A percentile compares a stretch with the other conserved stretches of the same genome.
Conservation (phyloP, 2,329 filamentous ascomycete species). For the Madurella fahalii region DNA sequence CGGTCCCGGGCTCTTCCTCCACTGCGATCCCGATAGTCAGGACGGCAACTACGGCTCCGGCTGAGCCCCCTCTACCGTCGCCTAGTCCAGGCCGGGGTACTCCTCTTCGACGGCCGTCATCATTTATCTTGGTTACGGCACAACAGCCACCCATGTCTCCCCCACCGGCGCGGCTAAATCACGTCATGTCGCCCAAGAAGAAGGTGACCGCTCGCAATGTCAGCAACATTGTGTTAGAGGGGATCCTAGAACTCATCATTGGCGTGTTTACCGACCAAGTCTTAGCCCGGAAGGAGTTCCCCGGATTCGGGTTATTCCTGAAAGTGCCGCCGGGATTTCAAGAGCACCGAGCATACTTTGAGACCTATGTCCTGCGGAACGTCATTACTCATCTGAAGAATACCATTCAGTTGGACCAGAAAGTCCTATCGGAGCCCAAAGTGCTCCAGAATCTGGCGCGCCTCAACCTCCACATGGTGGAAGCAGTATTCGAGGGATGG, state of each 20-base stretch:
- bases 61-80: constrained; percentile 44
- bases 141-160: constrained; percentile 56
- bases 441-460: constrained; percentile 83
- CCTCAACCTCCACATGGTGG: constrained; percentile 74
- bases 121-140: constrained; percentile 82
- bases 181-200: constrained; percentile 57
- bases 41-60: constrained; percentile 58
- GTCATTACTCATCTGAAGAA: constrained; percentile 68
- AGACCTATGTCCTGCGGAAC: constrained; percentile 79
- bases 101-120: constrained; percentile 74
- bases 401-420: constrained; percentile 66
- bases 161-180: constrained; percentile 59
- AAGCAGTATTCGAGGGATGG: constrained; percentile 94
- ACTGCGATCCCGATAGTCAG: constrained; percentile 65
- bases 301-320: constrained; percentile 77
- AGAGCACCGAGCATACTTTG: constrained; percentile 92
- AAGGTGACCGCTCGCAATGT: constrained; percentile 48
- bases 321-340: constrained; percentile 90
- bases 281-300: constrained; percentile 82
- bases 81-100: constrained; percentile 47
- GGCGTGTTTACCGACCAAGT: constrained; percentile 83
- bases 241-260: constrained; percentile 71
- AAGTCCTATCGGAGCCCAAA: constrained; percentile 72
- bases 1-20: constrained; percentile 58
- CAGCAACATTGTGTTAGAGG: constrained; percentile 69